phyloP scores from a whole-genome alignment of 129 eudicot genomes.

The Ambrosia trifida region DNA sequence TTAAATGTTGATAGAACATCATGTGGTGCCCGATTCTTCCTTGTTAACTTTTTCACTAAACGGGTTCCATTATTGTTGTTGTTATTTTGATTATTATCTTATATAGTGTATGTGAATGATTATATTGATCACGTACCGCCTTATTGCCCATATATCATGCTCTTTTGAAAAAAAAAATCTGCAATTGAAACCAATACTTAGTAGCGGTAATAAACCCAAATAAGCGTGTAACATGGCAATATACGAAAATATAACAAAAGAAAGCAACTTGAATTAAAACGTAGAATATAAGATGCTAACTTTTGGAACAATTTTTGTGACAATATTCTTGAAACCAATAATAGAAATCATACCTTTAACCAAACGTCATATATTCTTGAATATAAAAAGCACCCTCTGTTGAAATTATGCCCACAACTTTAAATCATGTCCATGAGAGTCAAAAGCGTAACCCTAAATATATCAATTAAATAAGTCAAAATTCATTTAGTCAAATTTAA shows the following conservation, averaged over 20 bases:
- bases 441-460: slow-evolving; percentile 25
- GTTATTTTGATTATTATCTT: too few relatives aligned
- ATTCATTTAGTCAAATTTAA: slow-evolving; percentile 17
- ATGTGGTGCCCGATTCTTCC: too few relatives aligned
- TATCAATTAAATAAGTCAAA: background rate
- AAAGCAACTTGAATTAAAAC: background rate
- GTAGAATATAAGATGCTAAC: slow-evolving; percentile 25
- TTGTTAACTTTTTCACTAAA: too few relatives aligned
- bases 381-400: slow-evolving; percentile 23
- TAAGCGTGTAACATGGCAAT: background rate
- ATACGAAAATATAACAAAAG: background rate
- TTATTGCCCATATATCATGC: too few relatives aligned
- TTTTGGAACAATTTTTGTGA: slow-evolving; percentile 29
- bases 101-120: too few relatives aligned
- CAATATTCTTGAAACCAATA: slow-evolving; percentile 37
- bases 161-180: too few relatives aligned
- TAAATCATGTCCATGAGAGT: slow-evolving; percentile 28
- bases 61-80: too few relatives aligned
- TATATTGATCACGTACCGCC: too few relatives aligned
- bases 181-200: too few relatives aligned
- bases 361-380: slow-evolving; percentile 40
- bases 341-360: slow-evolving; percentile 29
- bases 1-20: too few relatives aligned
- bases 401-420: slow-evolving; percentile 35
- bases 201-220: too few relatives aligned